Evolutionary conservation across 805 yeast species (phyloP).

Genomic region (Candida lessepsii): DNA sequence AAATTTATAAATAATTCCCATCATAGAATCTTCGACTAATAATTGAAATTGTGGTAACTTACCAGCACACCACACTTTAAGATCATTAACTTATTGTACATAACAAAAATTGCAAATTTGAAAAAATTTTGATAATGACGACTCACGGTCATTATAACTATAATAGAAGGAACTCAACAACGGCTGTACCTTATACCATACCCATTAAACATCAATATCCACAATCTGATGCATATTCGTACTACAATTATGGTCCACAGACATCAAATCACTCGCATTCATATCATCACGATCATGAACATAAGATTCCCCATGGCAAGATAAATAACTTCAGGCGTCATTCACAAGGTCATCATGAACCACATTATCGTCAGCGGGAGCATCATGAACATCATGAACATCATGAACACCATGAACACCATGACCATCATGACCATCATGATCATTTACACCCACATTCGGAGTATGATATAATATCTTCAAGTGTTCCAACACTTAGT

Average conservation of each 20-base stretch:
- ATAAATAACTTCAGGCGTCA: conserved; percentile 1
- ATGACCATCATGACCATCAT: background rate
- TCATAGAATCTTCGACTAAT: too few species aligned
- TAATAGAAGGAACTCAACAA: conserved; percentile 28
- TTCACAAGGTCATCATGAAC: conserved; percentile 1
- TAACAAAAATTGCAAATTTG: background rate
- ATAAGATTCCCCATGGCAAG: background rate
- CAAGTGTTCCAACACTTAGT: conserved; percentile 46
- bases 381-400: background rate
- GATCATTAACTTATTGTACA: background rate
- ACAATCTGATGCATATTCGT: conserved; percentile 7
- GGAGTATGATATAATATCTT: conserved; percentile 16
- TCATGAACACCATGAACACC: background rate
- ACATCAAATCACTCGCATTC: background rate
- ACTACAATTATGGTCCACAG: background rate
- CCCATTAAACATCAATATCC: conserved; percentile 25
- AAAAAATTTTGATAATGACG: conserved; percentile 9
- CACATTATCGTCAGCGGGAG: background rate
- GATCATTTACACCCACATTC: background rate
- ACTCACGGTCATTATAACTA: conserved; percentile 26
- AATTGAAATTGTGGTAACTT: background rate
- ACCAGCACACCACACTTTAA: background rate
- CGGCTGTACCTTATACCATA: conserved; percentile 26
- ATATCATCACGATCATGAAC: conserved; percentile 4
- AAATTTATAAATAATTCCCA: too few species aligned